A percentile compares a stretch with the other conserved stretches of the same genome.
phyloP scores from a whole-genome alignment of 495 filamentous ascomycete genomes.

The Immersiella caudata region DNA sequence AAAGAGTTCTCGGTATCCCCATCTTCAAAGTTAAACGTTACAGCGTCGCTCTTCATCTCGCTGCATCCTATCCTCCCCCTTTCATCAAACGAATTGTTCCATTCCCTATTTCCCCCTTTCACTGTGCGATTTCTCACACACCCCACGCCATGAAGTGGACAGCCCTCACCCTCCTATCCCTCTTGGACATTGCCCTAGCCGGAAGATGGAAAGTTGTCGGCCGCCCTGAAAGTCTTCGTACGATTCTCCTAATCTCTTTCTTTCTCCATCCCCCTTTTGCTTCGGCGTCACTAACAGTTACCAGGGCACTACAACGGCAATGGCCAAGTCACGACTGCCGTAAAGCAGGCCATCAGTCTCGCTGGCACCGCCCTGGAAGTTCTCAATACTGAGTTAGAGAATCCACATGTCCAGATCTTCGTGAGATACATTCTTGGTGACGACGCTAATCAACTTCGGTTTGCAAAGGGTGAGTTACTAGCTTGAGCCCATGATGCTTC shows the following conservation, averaged over 20 bases:
- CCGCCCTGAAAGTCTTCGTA: background rate
- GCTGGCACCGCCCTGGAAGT: background rate
- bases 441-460: background rate
- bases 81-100: background rate
- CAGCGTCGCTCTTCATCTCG: no score
- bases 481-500: no score
- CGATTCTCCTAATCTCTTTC: background rate
- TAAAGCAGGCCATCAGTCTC: background rate
- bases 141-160: background rate
- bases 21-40: no score
- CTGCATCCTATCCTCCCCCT: background rate
- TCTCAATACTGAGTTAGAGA: background rate
- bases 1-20: background rate
- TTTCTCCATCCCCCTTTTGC: background rate
- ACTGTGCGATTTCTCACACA: background rate
- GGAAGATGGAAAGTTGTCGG: background rate
- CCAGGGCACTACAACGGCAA: background rate
- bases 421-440: background rate
- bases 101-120: background rate
- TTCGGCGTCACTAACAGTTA: background rate
- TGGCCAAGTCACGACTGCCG: background rate
- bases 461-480: no score
- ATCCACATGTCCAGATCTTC: background rate
- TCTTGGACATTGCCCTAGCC: background rate
- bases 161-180: background rate